Base-by-base conservation (phyloP, 495 filamentous ascomycete genomes). In the Cairneyella variabilis region DNA sequence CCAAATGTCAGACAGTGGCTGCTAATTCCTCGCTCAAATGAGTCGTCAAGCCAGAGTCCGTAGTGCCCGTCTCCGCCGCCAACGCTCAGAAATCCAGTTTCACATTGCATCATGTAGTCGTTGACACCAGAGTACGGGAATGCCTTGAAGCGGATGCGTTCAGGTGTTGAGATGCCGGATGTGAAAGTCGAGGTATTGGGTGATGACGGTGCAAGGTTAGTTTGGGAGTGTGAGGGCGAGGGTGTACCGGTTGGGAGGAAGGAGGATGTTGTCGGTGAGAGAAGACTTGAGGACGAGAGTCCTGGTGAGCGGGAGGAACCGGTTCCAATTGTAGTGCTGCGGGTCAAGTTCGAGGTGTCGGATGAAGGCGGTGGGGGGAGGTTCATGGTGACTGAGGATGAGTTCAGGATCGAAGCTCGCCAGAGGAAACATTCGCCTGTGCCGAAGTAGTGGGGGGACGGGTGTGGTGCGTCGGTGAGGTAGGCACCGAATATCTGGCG, bases 341-440 rank as follows among this genome's bases (percentile, higher is more conserved):
- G 83, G 34, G 71, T 76, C n/a, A 83, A 65, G 64, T 86, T 70
- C 6, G 82, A 84, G 2, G 85, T 90, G 66, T 91, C 86, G 28
- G 82, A 76, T 25, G 82, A 85, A 0, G 89, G 89, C 0, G 89
- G 90, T 0, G 84, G 90, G 1, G 89, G 88, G 2, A 84, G 75
- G 2, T 76, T 68, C 7, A 85, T 69, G 1, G 76, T 64, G 1
- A 59, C 26, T 0, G 70, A 68, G 0, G 70, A 62, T 0, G 80
- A 61, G 2, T 69, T 64, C 14, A 89, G 71, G 30, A 83, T 69
- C 42, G 82, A 83, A 1, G 91, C 87, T 34, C 90, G 86, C 93
- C 93, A 98, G 63, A 98, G 84, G 74, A 98, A 98, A 67, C 95
- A 97, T 71, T 98, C 93, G 58, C 95, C 93, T 1, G 86, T 97